Evolutionary conservation across 2,329 filamentous ascomycete genomes (phyloP).

Genomic region (Fusarium sp.): DNA sequence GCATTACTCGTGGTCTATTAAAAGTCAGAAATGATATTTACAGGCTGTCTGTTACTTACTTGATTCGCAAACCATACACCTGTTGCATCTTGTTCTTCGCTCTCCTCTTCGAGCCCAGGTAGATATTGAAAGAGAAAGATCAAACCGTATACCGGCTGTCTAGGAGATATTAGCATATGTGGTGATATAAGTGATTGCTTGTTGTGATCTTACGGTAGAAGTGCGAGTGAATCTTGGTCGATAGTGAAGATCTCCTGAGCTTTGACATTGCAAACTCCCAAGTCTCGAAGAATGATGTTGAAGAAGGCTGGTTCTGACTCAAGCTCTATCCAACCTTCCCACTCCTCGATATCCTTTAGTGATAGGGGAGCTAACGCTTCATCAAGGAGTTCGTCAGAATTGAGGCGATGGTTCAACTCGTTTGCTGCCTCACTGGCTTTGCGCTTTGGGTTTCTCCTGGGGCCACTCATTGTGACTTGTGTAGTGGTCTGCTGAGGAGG

Average conservation of each 20-base stretch:
- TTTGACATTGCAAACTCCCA: conserved; percentile 79
- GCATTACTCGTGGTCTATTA: conserved; percentile 80
- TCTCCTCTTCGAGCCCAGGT: conserved; percentile 62
- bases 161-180: conserved; percentile 49
- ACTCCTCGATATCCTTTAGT: conserved; percentile 66
- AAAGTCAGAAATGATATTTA: conserved; percentile 15
- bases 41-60: conserved; percentile 56
- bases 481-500: not conserved
- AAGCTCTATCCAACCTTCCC: conserved; percentile 83
- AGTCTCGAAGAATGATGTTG: conserved; percentile 82
- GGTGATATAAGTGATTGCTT: not conserved
- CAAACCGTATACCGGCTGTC: conserved; percentile 82
- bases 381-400: conserved; percentile 57
- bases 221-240: conserved; percentile 72
- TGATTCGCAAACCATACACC: conserved; percentile 95
- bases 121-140: conserved; percentile 86
- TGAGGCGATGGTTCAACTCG: conserved; percentile 42
- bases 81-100: conserved; percentile 65
- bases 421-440: conserved; percentile 54
- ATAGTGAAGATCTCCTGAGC: conserved; percentile 82
- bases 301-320: conserved; percentile 93
- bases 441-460: conserved; percentile 58
- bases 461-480: conserved; percentile 33
- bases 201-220: conserved; percentile 66
- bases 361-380: conserved; percentile 61